Percentiles rank a stretch among this genome's conserved stretches.
Conservation (phyloP, 148 eudicot genomes). For the Spergularia bocconei region DNA sequence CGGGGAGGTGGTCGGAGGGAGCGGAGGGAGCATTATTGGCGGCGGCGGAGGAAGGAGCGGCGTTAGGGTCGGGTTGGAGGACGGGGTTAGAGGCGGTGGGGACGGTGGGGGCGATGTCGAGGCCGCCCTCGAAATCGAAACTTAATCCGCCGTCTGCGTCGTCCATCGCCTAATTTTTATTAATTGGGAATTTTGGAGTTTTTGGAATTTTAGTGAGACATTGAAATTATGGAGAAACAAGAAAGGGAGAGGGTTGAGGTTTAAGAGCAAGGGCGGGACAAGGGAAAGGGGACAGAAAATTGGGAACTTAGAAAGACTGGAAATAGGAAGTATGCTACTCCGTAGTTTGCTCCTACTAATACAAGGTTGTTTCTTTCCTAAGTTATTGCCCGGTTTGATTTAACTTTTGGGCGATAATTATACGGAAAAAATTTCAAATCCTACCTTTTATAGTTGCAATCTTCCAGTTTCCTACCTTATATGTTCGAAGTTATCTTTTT, state of each 20-base stretch:
- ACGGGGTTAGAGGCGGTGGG: slow-evolving; percentile 73
- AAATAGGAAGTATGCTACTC: no score
- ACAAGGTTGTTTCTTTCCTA: no score
- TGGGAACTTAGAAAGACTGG: no score
- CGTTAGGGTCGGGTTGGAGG: slow-evolving; percentile 36
- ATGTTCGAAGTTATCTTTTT: no score
- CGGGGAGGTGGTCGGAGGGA: background rate
- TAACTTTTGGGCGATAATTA: no score
- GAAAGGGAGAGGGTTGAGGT: background rate
- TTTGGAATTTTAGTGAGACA: background rate
- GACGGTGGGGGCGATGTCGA: slow-evolving; percentile 55
- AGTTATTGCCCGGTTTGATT: no score
- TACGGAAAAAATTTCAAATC: no score
- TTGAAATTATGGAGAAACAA: background rate
- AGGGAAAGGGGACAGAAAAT: no score
- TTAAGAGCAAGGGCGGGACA: background rate
- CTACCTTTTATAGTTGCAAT: no score
- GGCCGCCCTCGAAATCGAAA: slow-evolving; percentile 95
- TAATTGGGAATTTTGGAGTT: background rate
- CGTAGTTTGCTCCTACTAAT: no score
- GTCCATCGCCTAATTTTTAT: slow-evolving; percentile 46
- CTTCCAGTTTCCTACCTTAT: no score
- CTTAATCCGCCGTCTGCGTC: slow-evolving; percentile 86
- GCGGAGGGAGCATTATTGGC: slow-evolving; percentile 15
- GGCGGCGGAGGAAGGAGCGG: slow-evolving; percentile 30